Evolutionary conservation across 495 filamentous ascomycete species (phyloP).

Genomic region (Aspergillus cavernicola): DNA sequence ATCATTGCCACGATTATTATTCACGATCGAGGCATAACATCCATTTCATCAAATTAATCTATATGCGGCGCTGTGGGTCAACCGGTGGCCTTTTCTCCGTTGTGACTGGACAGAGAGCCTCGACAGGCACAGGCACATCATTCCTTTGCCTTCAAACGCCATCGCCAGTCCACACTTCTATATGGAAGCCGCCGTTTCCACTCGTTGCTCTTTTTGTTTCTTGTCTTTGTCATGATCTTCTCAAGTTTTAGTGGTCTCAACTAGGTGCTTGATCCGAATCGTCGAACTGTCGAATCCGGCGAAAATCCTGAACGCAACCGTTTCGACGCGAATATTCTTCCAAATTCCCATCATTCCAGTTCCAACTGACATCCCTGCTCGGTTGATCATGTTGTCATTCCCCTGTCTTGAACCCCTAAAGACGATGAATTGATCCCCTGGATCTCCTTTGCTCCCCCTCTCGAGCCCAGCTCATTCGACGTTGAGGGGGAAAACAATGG

Average conservation of each 20-base stretch:
- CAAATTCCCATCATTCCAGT: not conserved
- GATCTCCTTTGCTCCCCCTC: not conserved
- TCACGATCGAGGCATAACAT: too few relatives aligned
- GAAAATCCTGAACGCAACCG: not conserved
- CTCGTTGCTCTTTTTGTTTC: too few relatives aligned
- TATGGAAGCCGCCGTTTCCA: not conserved
- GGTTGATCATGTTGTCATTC: constrained; percentile 1
- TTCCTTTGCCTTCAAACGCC: not conserved
- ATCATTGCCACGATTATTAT: too few relatives aligned
- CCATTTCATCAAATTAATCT: too few relatives aligned
- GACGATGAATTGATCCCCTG: not conserved
- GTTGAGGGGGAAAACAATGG: not conserved
- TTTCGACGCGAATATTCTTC: not conserved
- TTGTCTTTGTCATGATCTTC: not conserved
- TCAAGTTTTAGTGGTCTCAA: not conserved
- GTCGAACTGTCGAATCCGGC: not conserved
- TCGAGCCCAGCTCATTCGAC: not conserved
- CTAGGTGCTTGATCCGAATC: too few relatives aligned
- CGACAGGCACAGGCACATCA: not conserved
- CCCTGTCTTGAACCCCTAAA: not conserved
- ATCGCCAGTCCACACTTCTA: not conserved
- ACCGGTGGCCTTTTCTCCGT: too few relatives aligned
- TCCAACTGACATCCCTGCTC: too few relatives aligned
- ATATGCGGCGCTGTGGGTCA: too few relatives aligned
- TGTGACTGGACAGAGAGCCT: not conserved